These are phyloP conservation scores for Aspergillus luchuensis DNA, from an alignment of 2,329 filamentous ascomycete genomes.

Conservation along the genomic window DNA sequence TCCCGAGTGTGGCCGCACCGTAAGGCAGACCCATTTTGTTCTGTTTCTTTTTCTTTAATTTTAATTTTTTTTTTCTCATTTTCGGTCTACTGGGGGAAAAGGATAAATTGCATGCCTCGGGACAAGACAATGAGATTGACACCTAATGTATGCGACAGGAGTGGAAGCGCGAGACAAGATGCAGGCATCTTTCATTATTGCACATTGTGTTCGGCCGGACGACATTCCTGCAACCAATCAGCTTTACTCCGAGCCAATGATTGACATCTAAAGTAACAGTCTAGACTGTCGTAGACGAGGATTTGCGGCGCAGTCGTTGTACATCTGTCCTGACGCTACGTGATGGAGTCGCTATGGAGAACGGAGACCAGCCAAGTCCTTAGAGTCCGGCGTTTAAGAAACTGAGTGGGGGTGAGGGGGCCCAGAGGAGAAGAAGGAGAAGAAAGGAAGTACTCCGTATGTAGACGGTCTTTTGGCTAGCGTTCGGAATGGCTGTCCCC, in stretches of 20 bases:
- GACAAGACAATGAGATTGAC: not conserved
- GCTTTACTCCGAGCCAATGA: not conserved
- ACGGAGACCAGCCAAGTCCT: not conserved
- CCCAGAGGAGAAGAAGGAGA: not conserved
- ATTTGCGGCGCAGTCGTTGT: slow-evolving; percentile 22
- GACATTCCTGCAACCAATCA: not conserved
- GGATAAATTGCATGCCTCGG: no score
- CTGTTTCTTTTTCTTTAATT: no score
- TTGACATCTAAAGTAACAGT: not conserved
- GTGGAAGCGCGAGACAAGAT: not conserved
- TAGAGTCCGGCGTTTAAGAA: not conserved
- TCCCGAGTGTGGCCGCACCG: not conserved
- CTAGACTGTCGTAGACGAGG: slow-evolving; percentile 1
- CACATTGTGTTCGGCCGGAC: not conserved
- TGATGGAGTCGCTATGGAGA: not conserved
- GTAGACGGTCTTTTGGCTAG: not conserved
- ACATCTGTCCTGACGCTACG: slow-evolving; percentile 9
- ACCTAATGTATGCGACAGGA: not conserved
- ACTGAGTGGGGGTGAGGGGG: not conserved
- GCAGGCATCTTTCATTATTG: not conserved
- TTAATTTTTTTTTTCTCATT: no score
- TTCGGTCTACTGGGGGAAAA: no score
- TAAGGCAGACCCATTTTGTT: not conserved
- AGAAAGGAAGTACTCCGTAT: not conserved
- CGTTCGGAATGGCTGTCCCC: not conserved